Conservation (phyloP, 345 rosid genomes). For the Pugionium dolabratum region DNA sequence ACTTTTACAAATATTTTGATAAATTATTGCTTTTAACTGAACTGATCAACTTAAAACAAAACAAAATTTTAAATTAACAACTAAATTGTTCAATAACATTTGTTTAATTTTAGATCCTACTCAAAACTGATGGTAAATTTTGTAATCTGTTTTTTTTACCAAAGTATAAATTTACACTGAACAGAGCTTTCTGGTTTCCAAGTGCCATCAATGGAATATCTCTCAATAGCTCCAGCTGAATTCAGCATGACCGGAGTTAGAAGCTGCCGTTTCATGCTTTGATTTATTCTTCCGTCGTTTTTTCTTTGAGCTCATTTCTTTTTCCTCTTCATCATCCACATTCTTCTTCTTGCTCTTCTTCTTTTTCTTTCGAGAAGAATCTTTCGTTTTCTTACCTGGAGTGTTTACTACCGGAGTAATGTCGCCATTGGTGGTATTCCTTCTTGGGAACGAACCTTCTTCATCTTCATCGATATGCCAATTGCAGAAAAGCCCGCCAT, state of each 20-base stretch:
- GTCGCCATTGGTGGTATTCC: constrained; percentile 43
- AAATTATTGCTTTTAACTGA: no score
- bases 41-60: background rate
- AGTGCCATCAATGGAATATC: background rate
- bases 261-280: constrained; percentile 5
- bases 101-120: background rate
- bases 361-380: constrained; percentile 49
- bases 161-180: constrained; percentile 33
- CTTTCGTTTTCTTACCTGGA: constrained; percentile 58
- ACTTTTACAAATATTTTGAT: no score
- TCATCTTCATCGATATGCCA: constrained; percentile 78
- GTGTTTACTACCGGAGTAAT: constrained; percentile 40
- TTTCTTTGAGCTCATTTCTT: constrained; percentile 46
- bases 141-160: constrained; percentile 28
- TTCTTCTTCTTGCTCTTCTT: constrained; percentile 44
- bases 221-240: constrained; percentile 8
- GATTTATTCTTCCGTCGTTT: constrained; percentile 24
- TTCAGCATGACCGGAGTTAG: constrained; percentile 5
- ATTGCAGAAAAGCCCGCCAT: constrained; percentile 60
- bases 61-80: constrained; percentile 5
- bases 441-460: constrained; percentile 71
- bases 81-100: constrained; percentile 7
- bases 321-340: constrained; percentile 36
- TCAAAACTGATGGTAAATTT: constrained; percentile 38
- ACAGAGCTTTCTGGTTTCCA: background rate